A percentile compares a stretch with the other conserved stretches of the same genome.
Evolutionary conservation across 1,284 basidiomycete species (phyloP).

Genomic region (Chalciporus sp.): DNA sequence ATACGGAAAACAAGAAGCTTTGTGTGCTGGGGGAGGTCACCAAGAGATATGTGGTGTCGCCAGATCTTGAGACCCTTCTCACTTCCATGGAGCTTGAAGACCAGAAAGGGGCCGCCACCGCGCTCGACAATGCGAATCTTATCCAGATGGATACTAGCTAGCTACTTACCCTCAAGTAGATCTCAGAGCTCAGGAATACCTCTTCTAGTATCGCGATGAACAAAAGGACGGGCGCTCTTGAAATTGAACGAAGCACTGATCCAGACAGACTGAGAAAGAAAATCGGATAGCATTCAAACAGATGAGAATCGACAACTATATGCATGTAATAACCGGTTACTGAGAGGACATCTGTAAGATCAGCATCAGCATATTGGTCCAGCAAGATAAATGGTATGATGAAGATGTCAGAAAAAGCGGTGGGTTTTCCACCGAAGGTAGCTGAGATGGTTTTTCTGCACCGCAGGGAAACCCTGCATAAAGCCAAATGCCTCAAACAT

Average conservation of each 20-base stretch:
- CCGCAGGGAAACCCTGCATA: conserved; percentile 60
- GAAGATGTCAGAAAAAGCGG: conserved; percentile 48
- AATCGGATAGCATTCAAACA: background rate
- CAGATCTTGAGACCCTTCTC: conserved; percentile 80
- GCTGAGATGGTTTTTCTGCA: conserved; percentile 66
- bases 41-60: conserved; percentile 84
- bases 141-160: conserved; percentile 56
- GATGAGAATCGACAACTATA: background rate
- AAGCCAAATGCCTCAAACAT: conserved; percentile 95
- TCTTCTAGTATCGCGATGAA: background rate
- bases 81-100: conserved; percentile 68
- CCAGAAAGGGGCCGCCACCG: conserved; percentile 25
- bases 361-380: conserved; percentile 12
- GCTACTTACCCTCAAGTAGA: background rate
- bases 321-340: background rate
- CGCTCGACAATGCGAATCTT: conserved; percentile 50
- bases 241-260: background rate
- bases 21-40: conserved; percentile 84
- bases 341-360: background rate
- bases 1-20: conserved; percentile 60
- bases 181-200: background rate
- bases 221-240: background rate
- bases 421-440: conserved; percentile 52
- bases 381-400: no score
- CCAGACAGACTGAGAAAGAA: background rate